Conservation (phyloP, 2,329 filamentous ascomycete species). For the Epicoccum nigrum region DNA sequence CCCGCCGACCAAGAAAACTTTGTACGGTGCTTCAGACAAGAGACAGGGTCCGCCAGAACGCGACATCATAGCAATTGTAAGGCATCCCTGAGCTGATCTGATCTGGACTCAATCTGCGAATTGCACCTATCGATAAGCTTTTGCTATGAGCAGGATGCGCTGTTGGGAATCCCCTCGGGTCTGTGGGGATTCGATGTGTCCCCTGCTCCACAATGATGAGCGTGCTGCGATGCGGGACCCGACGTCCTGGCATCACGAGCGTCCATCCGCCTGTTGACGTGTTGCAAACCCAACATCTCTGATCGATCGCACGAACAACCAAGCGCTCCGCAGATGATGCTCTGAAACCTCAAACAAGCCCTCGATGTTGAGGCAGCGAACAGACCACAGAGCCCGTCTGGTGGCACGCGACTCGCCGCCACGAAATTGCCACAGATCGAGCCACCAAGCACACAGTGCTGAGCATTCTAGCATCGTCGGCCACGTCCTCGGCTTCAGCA, state of each 20-base stretch:
- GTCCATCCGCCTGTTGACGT: conserved; percentile 6
- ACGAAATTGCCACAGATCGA: conserved; percentile 12
- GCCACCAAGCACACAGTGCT: conserved; percentile 9
- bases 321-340: conserved; percentile 4
- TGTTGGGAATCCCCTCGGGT: conserved; percentile 13
- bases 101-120: conserved; percentile 26
- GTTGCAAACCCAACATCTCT: conserved; percentile 4
- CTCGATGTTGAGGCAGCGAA: conserved; percentile 13
- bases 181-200: conserved; percentile 9
- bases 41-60: background rate
- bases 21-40: background rate
- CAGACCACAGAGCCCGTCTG: conserved; percentile 3
- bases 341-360: conserved; percentile 6
- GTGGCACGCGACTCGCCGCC: conserved; percentile 13
- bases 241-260: no score
- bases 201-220: conserved; percentile 17
- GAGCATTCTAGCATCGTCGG: background rate
- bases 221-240: conserved; percentile 5
- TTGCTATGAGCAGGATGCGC: conserved; percentile 1
- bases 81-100: conserved; percentile 32
- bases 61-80: conserved; percentile 3
- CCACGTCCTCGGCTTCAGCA: conserved; percentile 4
- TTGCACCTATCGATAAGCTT: conserved; percentile 26
- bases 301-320: conserved; percentile 2
- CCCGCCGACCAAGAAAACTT: conserved; percentile 1